Base-by-base conservation (phyloP, 2,329 filamentous ascomycete species). In the Aspergillus ibericus region DNA sequence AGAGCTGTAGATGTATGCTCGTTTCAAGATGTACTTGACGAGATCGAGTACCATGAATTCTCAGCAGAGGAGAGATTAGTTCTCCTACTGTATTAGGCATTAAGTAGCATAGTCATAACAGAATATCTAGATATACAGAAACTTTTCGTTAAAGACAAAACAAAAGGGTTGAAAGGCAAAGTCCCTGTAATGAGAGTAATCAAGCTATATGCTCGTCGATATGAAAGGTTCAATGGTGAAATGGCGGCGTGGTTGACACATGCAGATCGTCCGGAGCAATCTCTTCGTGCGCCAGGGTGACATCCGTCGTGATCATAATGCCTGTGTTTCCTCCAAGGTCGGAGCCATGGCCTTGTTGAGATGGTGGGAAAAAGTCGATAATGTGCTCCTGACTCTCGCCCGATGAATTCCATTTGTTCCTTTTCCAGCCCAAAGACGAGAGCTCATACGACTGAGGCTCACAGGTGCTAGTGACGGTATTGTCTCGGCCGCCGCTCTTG, bases 351-450 rank as follows among this genome's bases (percentile, higher is more conserved):
- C 47, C 34, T 15, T 47, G 42, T n/a, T 32, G 44, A 9, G 27
- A 10, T 12, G 44, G 25, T 25, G 25, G 25, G 15, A 16, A 15
- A 4, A 32, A 1, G 27, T 48, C 44, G 15, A 57, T 63, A 7
- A 64, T 64, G 40, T 59, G 47, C 18, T 64, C 58, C 55, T 63
- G 56, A 32, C 62, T 64, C 25, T 61, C 60, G 3, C 47, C 60
- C 2, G 55, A 54, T 4, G 56, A 55, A 6, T 10, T 38, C 15
- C 12, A 3, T 5, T 20, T 16, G 16, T 42, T 48, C 20, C 38
- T 58, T 18, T 44, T 49, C 35, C 51, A 47, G 15, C 32, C 36
- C 25, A 51, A 38, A 0, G 25, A 38, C 1, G 44, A 27, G 27
- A 61, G 20, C 52, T 61, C 60, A 35, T 63, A 57, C 13, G 58